Evolutionary conservation across 306 rosid genomes (phyloP).

Genomic region (Cucumis sativus): DNA sequence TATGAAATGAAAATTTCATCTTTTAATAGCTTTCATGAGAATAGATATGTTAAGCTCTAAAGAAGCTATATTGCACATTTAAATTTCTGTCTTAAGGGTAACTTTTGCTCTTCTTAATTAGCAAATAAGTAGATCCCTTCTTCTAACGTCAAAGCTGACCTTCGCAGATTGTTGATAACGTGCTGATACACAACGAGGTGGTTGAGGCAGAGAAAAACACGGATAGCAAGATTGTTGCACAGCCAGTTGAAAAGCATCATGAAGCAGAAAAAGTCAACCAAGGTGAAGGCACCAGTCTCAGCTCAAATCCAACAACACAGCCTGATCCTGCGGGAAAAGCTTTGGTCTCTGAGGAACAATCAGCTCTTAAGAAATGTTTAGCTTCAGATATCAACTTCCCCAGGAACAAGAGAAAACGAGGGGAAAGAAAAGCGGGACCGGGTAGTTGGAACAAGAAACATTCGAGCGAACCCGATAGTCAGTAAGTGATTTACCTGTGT

Average conservation of each 20-base stretch:
- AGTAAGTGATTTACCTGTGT: slow-evolving; percentile 16
- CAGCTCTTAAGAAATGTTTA: slow-evolving; percentile 37
- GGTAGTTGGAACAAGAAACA: slow-evolving; percentile 69
- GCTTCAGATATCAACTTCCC: slow-evolving; percentile 45
- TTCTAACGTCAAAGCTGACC: background rate
- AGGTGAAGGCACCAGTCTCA: slow-evolving; percentile 23
- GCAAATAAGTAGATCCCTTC: background rate
- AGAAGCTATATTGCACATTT: background rate
- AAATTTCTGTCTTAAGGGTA: background rate
- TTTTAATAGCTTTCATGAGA: background rate
- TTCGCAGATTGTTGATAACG: slow-evolving; percentile 56
- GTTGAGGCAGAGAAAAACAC: slow-evolving; percentile 32
- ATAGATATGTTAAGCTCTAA: background rate
- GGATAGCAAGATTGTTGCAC: background rate
- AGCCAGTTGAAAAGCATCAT: background rate
- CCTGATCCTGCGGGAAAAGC: slow-evolving; percentile 13
- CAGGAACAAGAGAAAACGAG: slow-evolving; percentile 61
- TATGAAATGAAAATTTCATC: background rate
- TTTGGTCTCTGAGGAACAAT: slow-evolving; percentile 32
- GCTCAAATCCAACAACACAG: slow-evolving; percentile 25
- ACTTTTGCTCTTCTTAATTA: background rate
- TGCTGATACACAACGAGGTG: slow-evolving; percentile 38
- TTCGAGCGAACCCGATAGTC: slow-evolving; percentile 59
- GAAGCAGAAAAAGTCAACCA: slow-evolving; percentile 26
- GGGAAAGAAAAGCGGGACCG: slow-evolving; percentile 78